Percentiles rank a stretch among this genome's conserved stretches.
phyloP scores from a whole-genome alignment of 2,329 filamentous ascomycete genomes.

The Lachnellula cervina region DNA sequence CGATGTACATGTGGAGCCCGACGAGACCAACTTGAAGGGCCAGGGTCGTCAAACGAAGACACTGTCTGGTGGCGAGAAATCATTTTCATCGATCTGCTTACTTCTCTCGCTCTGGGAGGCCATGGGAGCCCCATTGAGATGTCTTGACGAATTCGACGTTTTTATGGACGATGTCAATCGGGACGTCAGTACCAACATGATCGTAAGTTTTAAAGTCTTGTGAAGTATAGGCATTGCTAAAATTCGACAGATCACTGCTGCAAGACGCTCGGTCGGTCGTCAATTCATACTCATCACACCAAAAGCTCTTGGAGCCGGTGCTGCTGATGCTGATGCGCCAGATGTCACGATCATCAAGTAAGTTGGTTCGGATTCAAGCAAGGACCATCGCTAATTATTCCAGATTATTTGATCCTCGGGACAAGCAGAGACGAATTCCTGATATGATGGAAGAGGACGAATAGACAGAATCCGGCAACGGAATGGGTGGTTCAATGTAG shows the following conservation, averaged over 20 bases:
- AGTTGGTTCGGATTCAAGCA: slow-evolving; percentile 20
- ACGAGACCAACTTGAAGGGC: slow-evolving; percentile 62
- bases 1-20: slow-evolving; percentile 70
- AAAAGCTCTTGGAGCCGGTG: slow-evolving; percentile 66
- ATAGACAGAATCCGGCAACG: not conserved
- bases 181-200: slow-evolving; percentile 87
- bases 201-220: slow-evolving; percentile 51
- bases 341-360: slow-evolving; percentile 78
- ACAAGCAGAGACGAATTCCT: slow-evolving; percentile 32
- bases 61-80: slow-evolving; percentile 93
- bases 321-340: slow-evolving; percentile 49
- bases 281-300: slow-evolving; percentile 97
- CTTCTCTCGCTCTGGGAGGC: slow-evolving; percentile 93
- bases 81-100: slow-evolving; percentile 93
- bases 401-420: slow-evolving; percentile 56
- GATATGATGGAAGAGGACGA: slow-evolving; percentile 18
- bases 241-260: slow-evolving; percentile 64
- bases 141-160: slow-evolving; percentile 96
- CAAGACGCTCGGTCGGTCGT: slow-evolving; percentile 77
- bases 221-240: slow-evolving; percentile 20
- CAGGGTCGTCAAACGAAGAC: slow-evolving; percentile 83
- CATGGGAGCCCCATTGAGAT: slow-evolving; percentile 92
- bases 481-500: not conserved
- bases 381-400: not conserved
- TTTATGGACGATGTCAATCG: slow-evolving; percentile 99